Percentiles rank a stretch among this genome's conserved stretches.
Evolutionary conservation across 2,329 filamentous ascomycete species (phyloP).

Genomic region (Raffaelea ambrosiae): DNA sequence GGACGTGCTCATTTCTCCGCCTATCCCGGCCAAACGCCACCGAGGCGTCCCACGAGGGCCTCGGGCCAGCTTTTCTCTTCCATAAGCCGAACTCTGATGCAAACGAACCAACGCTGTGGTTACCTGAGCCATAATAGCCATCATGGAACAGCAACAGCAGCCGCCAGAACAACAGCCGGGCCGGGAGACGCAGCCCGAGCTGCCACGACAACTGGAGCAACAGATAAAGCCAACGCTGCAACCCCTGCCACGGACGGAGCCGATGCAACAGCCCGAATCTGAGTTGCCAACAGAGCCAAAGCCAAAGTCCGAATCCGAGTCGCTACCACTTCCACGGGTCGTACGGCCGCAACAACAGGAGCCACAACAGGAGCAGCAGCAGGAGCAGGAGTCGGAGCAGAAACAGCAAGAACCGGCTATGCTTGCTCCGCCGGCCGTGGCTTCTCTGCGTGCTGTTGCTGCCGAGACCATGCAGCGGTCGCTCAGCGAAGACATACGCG

Average conservation of each 20-base stretch:
- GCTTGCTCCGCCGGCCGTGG: constrained; percentile 45
- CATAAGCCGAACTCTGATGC: not conserved
- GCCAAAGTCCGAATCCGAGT: too few species aligned
- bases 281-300: too few species aligned
- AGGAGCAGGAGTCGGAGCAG: not conserved
- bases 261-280: too few species aligned
- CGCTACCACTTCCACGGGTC: too few species aligned
- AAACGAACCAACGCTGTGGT: not conserved
- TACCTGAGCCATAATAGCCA: not conserved
- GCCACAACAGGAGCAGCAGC: not conserved
- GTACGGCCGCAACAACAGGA: not conserved
- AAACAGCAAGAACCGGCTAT: constrained; percentile 17
- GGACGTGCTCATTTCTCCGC: too few species aligned
- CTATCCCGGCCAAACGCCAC: not conserved
- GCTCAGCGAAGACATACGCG: constrained; percentile 81
- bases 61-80: not conserved
- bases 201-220: not conserved
- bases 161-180: not conserved
- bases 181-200: not conserved
- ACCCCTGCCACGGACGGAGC: too few species aligned
- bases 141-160: constrained; percentile 1
- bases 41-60: not conserved
- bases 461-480: constrained; percentile 52
- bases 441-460: constrained; percentile 38
- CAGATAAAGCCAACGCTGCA: too few species aligned